phyloP scores from a whole-genome alignment of 108 stramenopile species.

The Cyclotella atomus region DNA sequence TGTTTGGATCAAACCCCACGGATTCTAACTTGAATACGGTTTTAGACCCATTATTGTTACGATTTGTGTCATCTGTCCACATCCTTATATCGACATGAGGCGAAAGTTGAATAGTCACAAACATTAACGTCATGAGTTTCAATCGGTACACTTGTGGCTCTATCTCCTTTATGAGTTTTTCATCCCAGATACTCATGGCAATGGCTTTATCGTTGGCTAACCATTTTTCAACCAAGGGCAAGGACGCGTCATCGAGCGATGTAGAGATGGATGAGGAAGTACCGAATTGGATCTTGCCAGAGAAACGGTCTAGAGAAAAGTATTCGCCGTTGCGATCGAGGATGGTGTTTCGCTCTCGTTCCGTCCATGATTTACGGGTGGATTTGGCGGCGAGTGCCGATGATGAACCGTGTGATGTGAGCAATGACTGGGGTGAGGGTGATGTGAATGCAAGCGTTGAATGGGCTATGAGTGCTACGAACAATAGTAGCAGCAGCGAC shows the following conservation, averaged over 20 bases:
- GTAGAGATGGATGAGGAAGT: constrained; percentile 67
- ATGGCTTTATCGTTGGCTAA: constrained; percentile 65
- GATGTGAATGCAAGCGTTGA: constrained; percentile 7
- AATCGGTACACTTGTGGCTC: constrained; percentile 63
- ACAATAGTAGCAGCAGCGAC: not conserved
- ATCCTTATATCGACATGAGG: constrained; percentile 79
- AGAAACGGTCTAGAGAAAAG: constrained; percentile 64
- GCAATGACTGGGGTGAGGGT: not conserved
- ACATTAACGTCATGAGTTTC: constrained; percentile 80
- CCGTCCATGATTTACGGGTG: constrained; percentile 39
- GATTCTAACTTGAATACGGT: constrained; percentile 71
- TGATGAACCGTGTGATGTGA: not conserved
- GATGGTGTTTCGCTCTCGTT: constrained; percentile 58
- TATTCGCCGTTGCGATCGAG: constrained; percentile 69
- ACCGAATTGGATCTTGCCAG: constrained; percentile 74
- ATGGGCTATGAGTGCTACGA: constrained; percentile 4
- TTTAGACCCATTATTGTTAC: constrained; percentile 9
- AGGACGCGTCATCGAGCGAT: constrained; percentile 43
- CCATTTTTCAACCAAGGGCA: constrained; percentile 55
- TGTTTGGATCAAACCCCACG: constrained; percentile 76
- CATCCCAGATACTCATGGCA: constrained; percentile 79
- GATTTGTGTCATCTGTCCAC: constrained; percentile 54
- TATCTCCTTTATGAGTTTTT: constrained; percentile 57
- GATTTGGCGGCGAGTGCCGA: constrained; percentile 12
- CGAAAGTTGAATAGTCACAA: constrained; percentile 74